Conservation (phyloP, 208 protist genomes). For the Phytomonas sp. region DNA sequence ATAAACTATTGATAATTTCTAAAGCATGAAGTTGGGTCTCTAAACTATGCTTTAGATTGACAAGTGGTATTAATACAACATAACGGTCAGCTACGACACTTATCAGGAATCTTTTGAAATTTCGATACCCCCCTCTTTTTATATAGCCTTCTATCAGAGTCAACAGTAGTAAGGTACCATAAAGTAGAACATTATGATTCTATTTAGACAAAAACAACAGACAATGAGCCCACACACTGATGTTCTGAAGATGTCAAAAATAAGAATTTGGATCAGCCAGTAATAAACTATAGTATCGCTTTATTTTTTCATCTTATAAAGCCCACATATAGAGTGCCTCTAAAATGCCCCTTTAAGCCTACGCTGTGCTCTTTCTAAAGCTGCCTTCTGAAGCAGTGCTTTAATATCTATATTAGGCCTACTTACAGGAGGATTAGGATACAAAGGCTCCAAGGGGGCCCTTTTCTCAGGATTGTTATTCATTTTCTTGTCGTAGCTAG, state of each 20-base stretch:
- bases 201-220: neutral
- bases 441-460: neutral
- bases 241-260: neutral
- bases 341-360: conserved; percentile 1
- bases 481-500: neutral
- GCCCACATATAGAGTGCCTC: neutral
- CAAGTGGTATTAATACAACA: conserved; percentile 1
- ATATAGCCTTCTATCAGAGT: neutral
- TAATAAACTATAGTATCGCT: neutral
- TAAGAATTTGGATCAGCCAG: neutral
- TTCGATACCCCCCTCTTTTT: neutral
- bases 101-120: neutral
- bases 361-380: conserved; percentile 56
- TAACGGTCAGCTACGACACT: neutral
- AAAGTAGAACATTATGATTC: neutral
- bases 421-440: neutral
- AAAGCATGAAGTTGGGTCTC: neutral
- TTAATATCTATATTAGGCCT: conserved; percentile 46
- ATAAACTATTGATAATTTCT: neutral
- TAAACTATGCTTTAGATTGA: neutral
- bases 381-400: conserved; percentile 68
- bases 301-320: neutral
- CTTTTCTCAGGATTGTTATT: neutral
- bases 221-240: neutral
- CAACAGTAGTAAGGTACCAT: neutral